These are phyloP conservation scores for Epichloe typhina DNA, from an alignment of 2,329 filamentous ascomycete species.

Conservation along the genomic window DNA sequence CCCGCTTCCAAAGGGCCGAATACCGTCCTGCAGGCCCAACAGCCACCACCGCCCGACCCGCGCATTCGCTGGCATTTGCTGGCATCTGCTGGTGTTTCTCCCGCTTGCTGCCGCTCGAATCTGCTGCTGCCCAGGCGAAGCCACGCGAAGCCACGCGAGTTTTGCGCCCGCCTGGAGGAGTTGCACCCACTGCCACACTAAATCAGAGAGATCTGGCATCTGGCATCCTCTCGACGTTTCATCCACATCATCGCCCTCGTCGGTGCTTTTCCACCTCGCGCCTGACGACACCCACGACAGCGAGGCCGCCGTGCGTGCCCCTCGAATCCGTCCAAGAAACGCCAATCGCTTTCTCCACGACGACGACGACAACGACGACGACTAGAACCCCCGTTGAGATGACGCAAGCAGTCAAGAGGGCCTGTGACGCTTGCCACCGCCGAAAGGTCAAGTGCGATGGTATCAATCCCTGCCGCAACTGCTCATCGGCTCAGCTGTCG, in stretches of 20 bases:
- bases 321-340: neutral
- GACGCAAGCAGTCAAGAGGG: slow-evolving; percentile 44
- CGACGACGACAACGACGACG: neutral
- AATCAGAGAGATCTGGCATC: slow-evolving; percentile 5
- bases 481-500: slow-evolving; percentile 49
- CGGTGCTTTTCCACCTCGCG: neutral
- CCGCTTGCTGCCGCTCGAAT: slow-evolving; percentile 3
- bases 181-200: slow-evolving; percentile 1
- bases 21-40: slow-evolving; percentile 19
- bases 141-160: slow-evolving; percentile 6
- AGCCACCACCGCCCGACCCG: slow-evolving; percentile 10
- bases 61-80: slow-evolving; percentile 4
- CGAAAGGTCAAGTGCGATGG: slow-evolving; percentile 65
- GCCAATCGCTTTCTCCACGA: neutral
- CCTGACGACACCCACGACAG: neutral
- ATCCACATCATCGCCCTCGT: slow-evolving; percentile 1
- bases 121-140: slow-evolving; percentile 2
- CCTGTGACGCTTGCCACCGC: slow-evolving; percentile 61
- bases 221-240: slow-evolving; percentile 3
- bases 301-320: neutral
- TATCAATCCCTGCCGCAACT: slow-evolving; percentile 58
- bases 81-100: slow-evolving; percentile 8
- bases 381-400: slow-evolving; percentile 17
- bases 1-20: slow-evolving; percentile 24
- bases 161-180: slow-evolving; percentile 4